Evolutionary conservation across 2,329 filamentous ascomycete species (phyloP).

Genomic region (Myotisia sp.): DNA sequence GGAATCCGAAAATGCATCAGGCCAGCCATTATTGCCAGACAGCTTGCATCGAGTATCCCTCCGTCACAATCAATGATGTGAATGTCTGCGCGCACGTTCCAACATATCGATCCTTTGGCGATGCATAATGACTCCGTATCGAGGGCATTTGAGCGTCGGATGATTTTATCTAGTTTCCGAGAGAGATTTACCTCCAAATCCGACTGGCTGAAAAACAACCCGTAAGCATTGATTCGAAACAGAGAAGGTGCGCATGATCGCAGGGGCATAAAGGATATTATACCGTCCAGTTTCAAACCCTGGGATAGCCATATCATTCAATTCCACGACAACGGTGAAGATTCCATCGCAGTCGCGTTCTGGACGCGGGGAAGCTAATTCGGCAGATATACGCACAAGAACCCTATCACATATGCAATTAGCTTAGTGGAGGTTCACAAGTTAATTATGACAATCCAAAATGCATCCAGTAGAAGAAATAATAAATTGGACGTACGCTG

Average conservation of each 20-base stretch:
- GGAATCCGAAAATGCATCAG: slow-evolving; percentile 83
- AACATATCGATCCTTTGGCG: slow-evolving; percentile 78
- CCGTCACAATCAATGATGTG: slow-evolving; percentile 87
- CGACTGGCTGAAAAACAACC: slow-evolving; percentile 44
- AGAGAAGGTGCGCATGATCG: neutral
- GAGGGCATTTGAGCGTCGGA: slow-evolving; percentile 79
- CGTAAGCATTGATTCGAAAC: neutral
- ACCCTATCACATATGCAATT: slow-evolving; percentile 43
- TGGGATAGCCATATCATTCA: slow-evolving; percentile 83
- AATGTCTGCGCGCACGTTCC: slow-evolving; percentile 78
- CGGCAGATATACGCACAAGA: slow-evolving; percentile 69
- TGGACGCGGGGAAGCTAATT: slow-evolving; percentile 69
- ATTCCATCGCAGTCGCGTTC: slow-evolving; percentile 92
- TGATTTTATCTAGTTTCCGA: slow-evolving; percentile 80
- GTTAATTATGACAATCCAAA: no score
- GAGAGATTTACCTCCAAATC: slow-evolving; percentile 77
- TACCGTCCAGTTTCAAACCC: slow-evolving; percentile 73
- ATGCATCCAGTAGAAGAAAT: no score
- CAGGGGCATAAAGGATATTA: slow-evolving; percentile 12
- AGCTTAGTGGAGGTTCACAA: slow-evolving; percentile 8
- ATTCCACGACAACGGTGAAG: slow-evolving; percentile 81
- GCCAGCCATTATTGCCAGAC: slow-evolving; percentile 73
- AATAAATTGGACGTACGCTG: slow-evolving; percentile 45
- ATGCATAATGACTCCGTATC: slow-evolving; percentile 95
- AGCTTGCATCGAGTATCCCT: slow-evolving; percentile 72